Base-by-base conservation (phyloP, 2,329 filamentous ascomycete species). In the Venturia carpophila region DNA sequence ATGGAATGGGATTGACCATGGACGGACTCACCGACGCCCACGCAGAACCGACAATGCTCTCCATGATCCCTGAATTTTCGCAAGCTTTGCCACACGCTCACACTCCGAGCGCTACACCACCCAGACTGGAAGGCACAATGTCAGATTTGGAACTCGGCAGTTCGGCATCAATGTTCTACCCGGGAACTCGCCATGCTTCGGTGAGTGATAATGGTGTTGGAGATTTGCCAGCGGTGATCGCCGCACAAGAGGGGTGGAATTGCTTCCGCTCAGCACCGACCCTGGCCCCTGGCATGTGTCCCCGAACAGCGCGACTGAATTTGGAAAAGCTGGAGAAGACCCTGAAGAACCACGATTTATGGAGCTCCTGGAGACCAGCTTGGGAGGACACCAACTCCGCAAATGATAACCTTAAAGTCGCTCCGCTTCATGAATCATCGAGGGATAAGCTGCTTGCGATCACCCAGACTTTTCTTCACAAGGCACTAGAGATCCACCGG, bases 381-480 rank as follows among this genome's bases (percentile, higher is more conserved):
- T 80, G 79, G 75, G 76, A 82, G 60, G 80, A 82, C 41, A 69
- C 75, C 9, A 79, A 82, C 64, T 77, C 79, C 63, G 74, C 78
- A 24, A 76, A 76, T 42, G 78, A 80, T 39, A 75, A 77, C 52
- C 72, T 83, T 52, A 74, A 74, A 5, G 79, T 82, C 15, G 77
- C 80, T 70, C 79, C 77, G 43, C 71, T 83, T 61, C 79, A 80
- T 58, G 80, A 82, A 65, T 76, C 80, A 56, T 86, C 86, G 2
- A 80, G 87, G 41, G 87, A 90, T 72, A 86, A 85, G 71, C 82
- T 90, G 70, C 80, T 89, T n/a, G 87, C 86, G 61, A 88, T 89
- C 67, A 88, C 86, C 0, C 87, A 89, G 72, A 84, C 80, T 52
- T 89, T 89, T 71, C 76, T 90, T 10, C 85, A 88, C 74, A 89